Conservation (phyloP, 345 rosid genomes). For the Sonneratia caseolaris region DNA sequence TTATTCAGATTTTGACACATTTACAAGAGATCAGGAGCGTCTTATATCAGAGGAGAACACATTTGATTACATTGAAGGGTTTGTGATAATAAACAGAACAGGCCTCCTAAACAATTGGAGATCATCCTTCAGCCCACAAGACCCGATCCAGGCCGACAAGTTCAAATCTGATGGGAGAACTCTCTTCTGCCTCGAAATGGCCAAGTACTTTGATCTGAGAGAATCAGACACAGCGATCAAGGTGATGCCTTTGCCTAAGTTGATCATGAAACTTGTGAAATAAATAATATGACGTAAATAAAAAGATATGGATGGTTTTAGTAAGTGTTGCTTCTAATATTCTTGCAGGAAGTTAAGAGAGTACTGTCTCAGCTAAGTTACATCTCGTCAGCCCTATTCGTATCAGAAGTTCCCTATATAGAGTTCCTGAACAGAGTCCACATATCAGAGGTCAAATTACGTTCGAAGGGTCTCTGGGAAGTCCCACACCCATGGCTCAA, state of each 20-base stretch:
- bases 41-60: constrained; percentile 45
- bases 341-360: constrained; percentile 55
- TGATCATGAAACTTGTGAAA: background rate
- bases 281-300: background rate
- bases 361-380: constrained; percentile 50
- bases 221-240: constrained; percentile 25
- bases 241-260: constrained; percentile 29
- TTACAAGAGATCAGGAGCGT: constrained; percentile 70
- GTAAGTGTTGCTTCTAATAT: background rate
- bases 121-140: constrained; percentile 67
- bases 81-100: constrained; percentile 74
- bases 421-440: constrained; percentile 92
- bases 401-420: constrained; percentile 61
- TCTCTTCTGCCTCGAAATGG: constrained; percentile 81
- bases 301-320: background rate
- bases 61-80: constrained; percentile 85
- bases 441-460: constrained; percentile 59
- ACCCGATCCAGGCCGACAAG: constrained; percentile 66
- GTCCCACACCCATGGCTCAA: constrained; percentile 99
- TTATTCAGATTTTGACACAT: constrained; percentile 63
- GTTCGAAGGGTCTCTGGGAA: constrained; percentile 90
- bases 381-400: constrained; percentile 60
- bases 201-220: constrained; percentile 55
- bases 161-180: constrained; percentile 69
- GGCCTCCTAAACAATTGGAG: constrained; percentile 83